Percentiles rank a stretch among this genome's conserved stretches.
These are phyloP conservation scores for Osmanthus fragrans DNA, from an alignment of 257 asterid species.

Conservation along the genomic window DNA sequence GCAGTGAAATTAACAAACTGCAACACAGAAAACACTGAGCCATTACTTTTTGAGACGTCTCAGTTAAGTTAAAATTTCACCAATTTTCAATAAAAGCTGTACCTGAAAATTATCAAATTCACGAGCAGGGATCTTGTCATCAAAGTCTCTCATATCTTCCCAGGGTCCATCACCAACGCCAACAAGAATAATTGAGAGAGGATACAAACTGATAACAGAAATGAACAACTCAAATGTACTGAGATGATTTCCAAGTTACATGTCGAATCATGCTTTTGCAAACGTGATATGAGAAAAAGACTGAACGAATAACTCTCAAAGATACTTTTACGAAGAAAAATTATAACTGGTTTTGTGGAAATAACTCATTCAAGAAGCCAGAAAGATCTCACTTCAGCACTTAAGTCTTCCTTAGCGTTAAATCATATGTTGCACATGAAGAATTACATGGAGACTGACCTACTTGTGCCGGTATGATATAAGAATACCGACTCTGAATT, in stretches of 20 bases:
- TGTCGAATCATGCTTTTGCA: conserved; percentile 2
- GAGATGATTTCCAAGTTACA: background rate
- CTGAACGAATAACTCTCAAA: background rate
- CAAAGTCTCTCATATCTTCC: conserved; percentile 84
- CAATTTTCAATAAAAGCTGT: background rate
- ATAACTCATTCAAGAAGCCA: background rate
- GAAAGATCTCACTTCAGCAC: background rate
- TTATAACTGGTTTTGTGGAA: background rate
- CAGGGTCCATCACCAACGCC: conserved; percentile 97
- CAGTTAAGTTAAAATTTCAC: conserved; percentile 7
- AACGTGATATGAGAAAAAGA: background rate
- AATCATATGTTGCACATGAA: conserved; percentile 14
- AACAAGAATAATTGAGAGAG: conserved; percentile 79
- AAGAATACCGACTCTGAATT: background rate
- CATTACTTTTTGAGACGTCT: conserved; percentile 15
- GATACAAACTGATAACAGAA: conserved; percentile 51
- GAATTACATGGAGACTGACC: conserved; percentile 7
- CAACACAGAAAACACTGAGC: conserved; percentile 10
- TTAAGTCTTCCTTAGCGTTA: background rate
- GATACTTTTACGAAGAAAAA: background rate
- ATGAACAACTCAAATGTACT: conserved; percentile 9
- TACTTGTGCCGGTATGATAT: background rate
- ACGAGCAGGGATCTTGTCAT: conserved; percentile 75
- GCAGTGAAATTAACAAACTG: conserved; percentile 85
- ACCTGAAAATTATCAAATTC: conserved; percentile 85